Conservation (phyloP, 257 asterid species). For the Jaltomata sinuosa region DNA sequence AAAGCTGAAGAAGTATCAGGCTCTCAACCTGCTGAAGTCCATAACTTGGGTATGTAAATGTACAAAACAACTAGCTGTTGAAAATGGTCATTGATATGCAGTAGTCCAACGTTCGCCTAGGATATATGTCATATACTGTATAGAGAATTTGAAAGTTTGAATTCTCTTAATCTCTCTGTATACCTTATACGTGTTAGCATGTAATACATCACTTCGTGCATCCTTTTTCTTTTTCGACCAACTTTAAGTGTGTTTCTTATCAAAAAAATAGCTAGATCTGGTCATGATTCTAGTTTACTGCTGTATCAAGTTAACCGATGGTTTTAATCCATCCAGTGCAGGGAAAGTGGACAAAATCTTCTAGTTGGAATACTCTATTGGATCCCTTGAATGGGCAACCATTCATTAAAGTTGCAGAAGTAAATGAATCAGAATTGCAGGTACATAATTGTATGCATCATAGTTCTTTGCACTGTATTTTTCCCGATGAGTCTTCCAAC, state of each 20-base stretch:
- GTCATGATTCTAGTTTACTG: background rate
- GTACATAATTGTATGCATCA: constrained; percentile 17
- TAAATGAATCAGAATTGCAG: constrained; percentile 61
- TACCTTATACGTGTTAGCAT: background rate
- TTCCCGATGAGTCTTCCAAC: background rate
- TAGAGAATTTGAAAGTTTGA: background rate
- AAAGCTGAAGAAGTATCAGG: constrained; percentile 72
- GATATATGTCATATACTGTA: background rate
- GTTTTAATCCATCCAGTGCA: constrained; percentile 43
- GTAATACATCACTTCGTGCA: background rate
- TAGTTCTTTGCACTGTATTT: background rate
- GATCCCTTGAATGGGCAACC: constrained; percentile 95
- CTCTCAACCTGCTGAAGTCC: constrained; percentile 85
- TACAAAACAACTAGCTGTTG: background rate
- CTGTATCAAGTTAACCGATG: background rate
- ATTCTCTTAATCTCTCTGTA: background rate
- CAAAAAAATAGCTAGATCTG: background rate
- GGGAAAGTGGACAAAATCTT: constrained; percentile 72
- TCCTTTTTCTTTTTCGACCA: background rate
- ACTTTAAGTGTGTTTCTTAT: background rate
- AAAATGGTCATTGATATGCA: background rate
- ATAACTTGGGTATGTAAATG: constrained; percentile 53
- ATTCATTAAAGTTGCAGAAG: constrained; percentile 79
- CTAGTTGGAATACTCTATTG: constrained; percentile 52
- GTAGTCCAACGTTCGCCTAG: background rate